Conservation (phyloP, 495 filamentous ascomycete species). For the Tetracladium marchalianum region DNA sequence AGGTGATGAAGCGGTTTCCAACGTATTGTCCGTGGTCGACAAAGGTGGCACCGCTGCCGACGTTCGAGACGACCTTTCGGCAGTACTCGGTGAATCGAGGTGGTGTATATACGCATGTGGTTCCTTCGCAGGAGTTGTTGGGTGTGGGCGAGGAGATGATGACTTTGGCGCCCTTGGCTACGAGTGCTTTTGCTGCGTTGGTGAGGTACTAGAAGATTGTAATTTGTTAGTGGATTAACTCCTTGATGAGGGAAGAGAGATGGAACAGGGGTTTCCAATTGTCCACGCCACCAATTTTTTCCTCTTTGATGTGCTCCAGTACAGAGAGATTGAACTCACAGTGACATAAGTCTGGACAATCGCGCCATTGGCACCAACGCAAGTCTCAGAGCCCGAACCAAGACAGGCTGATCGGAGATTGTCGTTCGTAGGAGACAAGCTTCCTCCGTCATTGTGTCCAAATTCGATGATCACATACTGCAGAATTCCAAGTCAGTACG, state of each 20-base stretch:
- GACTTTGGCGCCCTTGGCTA: slow-evolving; percentile 51
- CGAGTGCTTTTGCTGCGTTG: slow-evolving; percentile 39
- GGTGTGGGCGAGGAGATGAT: slow-evolving; percentile 54
- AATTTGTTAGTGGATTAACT: slow-evolving; percentile 8
- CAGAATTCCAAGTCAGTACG: too few species aligned
- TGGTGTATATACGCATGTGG: slow-evolving; percentile 30
- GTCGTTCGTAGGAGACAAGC: slow-evolving; percentile 35
- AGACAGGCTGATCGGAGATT: slow-evolving; percentile 51
- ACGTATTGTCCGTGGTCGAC: slow-evolving; percentile 53
- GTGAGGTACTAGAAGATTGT: slow-evolving; percentile 40
- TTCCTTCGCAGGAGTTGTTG: slow-evolving; percentile 51
- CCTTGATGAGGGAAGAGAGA: slow-evolving; percentile 5
- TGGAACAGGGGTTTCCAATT: too few species aligned
- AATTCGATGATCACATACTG: slow-evolving; percentile 48
- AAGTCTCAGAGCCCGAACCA: slow-evolving; percentile 44
- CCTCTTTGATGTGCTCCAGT: slow-evolving; percentile 34
- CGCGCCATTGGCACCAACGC: slow-evolving; percentile 22
- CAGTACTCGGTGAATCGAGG: slow-evolving; percentile 50
- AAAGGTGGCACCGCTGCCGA: slow-evolving; percentile 33
- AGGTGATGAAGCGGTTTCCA: slow-evolving; percentile 36
- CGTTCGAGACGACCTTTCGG: slow-evolving; percentile 35
- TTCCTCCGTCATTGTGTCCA: slow-evolving; percentile 58
- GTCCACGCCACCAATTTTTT: too few species aligned
- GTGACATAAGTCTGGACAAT: slow-evolving; percentile 17
- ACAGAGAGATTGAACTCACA: slow-evolving; percentile 26